Evolutionary conservation across 306 rosid species (phyloP), one percentile per base, ranked within the genome.

Genomic region (cucumber (Cucumis sativus)): DNA sequence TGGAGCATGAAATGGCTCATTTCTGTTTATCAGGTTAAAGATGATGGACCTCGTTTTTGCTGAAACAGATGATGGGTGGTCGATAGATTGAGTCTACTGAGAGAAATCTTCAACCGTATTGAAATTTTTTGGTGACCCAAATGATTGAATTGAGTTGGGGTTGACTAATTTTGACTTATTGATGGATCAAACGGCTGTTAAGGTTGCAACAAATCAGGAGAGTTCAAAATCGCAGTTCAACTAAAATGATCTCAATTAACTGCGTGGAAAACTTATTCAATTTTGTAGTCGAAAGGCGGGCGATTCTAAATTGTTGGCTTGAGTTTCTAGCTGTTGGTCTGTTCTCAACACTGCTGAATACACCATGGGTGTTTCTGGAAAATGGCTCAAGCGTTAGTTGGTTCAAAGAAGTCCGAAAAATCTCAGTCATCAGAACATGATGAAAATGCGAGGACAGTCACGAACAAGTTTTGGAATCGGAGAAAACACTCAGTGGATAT

Each of bases 341-440:
- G 20, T 54, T 25, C 75, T 80, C 78, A 83, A 83, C 81, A 63
- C 73, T 87, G 85, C 84, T 62, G 79, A 64, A 55, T 79, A 77
- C 69, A 41, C 77, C 41, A 95, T 95, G 98, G 98, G 96, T 80
- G 90, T 92, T 80, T 80, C 97, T 1, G 97, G 96, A 77, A 95
- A 92, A 87, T 95, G 98, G 98, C 85, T 95, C 79, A 95, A 79
- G 86, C 97, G 55, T 86, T 95, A 81, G 89, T 94, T 81, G 95
- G 97, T 85, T 77, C 85, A 68, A 92, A 88, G 89, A 95, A 87
- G 85, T 88, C 98, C 55, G 96, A 88, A 39, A 95, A 92, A 77
- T 70, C 90, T 0, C 86, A 78, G 49, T 85, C 97, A 65, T 90
- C 89, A 6, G 96, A 86, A 76, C 89, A 87, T 84, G 82, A 83